Percentiles rank a stretch among this genome's conserved stretches.
phyloP scores from a whole-genome alignment of 2,329 filamentous ascomycete genomes.

The Cercospora beticola region DNA sequence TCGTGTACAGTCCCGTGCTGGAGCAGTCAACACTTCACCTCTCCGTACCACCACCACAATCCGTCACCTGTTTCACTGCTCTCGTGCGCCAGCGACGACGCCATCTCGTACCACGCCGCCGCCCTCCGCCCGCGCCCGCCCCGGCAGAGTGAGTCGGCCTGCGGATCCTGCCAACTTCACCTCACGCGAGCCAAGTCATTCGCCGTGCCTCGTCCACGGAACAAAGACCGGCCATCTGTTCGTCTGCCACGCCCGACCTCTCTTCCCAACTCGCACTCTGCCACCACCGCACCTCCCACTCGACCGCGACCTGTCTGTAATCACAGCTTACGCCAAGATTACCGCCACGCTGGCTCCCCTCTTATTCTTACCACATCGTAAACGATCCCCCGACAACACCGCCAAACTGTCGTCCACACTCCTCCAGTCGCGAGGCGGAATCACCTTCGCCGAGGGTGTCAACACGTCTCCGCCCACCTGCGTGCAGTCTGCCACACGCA shows the following conservation, averaged over 20 bases:
- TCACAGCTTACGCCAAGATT: constrained; percentile 6
- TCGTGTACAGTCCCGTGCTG: not conserved
- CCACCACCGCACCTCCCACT: not conserved
- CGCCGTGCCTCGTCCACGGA: not conserved
- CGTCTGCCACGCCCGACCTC: not conserved
- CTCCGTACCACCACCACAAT: not conserved
- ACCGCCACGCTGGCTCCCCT: constrained; percentile 30
- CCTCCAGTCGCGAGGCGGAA: constrained; percentile 76
- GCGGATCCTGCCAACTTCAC: constrained; percentile 3
- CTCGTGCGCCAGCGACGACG: not conserved
- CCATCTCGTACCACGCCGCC: not conserved
- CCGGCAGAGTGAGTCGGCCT: not conserved
- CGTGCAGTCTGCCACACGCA: constrained; percentile 38
- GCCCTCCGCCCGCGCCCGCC: not conserved
- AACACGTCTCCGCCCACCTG: constrained; percentile 43
- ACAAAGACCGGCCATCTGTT: not conserved
- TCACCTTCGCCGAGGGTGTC: constrained; percentile 84
- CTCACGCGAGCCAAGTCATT: not conserved
- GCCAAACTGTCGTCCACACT: constrained; percentile 90
- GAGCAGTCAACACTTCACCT: not conserved
- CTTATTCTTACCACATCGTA: constrained; percentile 33
- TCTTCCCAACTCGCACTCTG: not conserved
- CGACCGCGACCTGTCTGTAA: not conserved
- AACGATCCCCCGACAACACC: constrained; percentile 59
- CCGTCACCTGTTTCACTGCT: not conserved